These are phyloP conservation scores for Brasilioporus rufonigricans DNA, from an alignment of 768 basidiomycete species.

Conservation along the genomic window DNA sequence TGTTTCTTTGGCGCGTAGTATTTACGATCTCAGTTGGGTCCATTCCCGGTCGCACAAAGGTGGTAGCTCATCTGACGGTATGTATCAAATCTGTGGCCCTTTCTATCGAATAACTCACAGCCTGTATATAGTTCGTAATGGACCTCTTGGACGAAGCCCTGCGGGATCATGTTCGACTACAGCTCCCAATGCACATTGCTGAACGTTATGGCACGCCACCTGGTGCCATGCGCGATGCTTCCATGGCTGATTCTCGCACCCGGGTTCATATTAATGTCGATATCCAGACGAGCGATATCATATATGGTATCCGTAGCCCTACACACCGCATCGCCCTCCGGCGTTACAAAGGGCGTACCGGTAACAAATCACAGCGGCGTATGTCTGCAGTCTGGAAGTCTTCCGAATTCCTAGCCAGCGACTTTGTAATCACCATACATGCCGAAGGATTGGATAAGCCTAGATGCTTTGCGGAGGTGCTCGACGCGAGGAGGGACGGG, in stretches of 20 bases:
- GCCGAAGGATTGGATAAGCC: constrained; percentile 51
- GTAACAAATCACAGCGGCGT: constrained; percentile 39
- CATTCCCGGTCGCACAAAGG: constrained; percentile 41
- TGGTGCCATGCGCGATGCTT: constrained; percentile 33
- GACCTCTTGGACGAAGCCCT: constrained; percentile 50
- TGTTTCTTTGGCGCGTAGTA: constrained; percentile 31
- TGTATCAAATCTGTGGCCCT: constrained; percentile 5
- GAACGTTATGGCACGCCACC: constrained; percentile 51
- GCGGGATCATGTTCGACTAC: constrained; percentile 48
- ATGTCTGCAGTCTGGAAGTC: constrained; percentile 42
- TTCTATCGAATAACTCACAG: not conserved
- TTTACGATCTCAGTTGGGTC: constrained; percentile 59
- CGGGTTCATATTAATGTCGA: constrained; percentile 41
- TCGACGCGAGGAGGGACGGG: constrained; percentile 12
- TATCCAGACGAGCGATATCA: constrained; percentile 48
- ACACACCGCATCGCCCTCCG: constrained; percentile 39
- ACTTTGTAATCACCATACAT: constrained; percentile 51
- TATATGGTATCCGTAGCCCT: constrained; percentile 42
- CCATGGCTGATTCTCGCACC: constrained; percentile 30
- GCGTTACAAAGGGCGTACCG: constrained; percentile 35
- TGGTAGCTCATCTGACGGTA: constrained; percentile 44
- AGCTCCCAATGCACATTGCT: constrained; percentile 50
- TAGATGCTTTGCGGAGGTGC: constrained; percentile 53
- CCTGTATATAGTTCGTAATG: constrained; percentile 44
- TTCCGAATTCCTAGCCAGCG: constrained; percentile 39